Conservation (phyloP, 2,329 filamentous ascomycete species). For the Fusarium kyushuense region DNA sequence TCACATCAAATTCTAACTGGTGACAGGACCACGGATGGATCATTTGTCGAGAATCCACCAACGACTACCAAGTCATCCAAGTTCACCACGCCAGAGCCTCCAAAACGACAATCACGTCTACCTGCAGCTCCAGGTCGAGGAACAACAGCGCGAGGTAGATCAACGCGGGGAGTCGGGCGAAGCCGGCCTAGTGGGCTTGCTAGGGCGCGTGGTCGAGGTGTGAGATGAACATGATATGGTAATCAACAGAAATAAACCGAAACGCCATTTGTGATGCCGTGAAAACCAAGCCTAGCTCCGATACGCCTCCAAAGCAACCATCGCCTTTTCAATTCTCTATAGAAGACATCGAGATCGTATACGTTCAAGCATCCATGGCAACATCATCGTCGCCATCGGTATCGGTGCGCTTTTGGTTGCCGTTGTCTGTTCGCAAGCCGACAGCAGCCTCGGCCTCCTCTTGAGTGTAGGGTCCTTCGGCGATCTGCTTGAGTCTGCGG, state of each 20-base stretch:
- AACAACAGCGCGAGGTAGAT: slow-evolving; percentile 50
- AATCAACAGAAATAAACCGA: slow-evolving; percentile 21
- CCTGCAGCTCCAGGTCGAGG: slow-evolving; percentile 58
- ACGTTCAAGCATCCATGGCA: slow-evolving; percentile 52
- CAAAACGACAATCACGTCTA: slow-evolving; percentile 59
- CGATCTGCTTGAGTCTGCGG: slow-evolving; percentile 80
- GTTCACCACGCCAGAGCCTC: slow-evolving; percentile 56
- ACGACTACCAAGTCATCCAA: slow-evolving; percentile 65
- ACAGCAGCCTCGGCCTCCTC: slow-evolving; percentile 85
- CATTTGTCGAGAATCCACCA: slow-evolving; percentile 87
- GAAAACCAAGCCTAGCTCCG: slow-evolving; percentile 23
- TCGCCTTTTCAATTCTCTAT: not conserved
- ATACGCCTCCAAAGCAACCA: slow-evolving; percentile 12
- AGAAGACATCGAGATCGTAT: slow-evolving; percentile 15
- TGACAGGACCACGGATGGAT: slow-evolving; percentile 85
- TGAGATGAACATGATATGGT: slow-evolving; percentile 53
- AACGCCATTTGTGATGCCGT: slow-evolving; percentile 33
- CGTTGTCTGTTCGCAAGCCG: slow-evolving; percentile 78
- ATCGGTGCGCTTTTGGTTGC: slow-evolving; percentile 31
- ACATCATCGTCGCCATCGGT: slow-evolving; percentile 46
- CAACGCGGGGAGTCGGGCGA: slow-evolving; percentile 46
- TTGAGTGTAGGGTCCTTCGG: slow-evolving; percentile 87
- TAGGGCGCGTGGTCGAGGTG: slow-evolving; percentile 60
- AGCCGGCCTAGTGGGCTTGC: slow-evolving; percentile 61
- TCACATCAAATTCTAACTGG: slow-evolving; percentile 35